A percentile compares a stretch with the other conserved stretches of the same genome.
phyloP scores from a whole-genome alignment of 148 eudicot species.

The Drosera capensis region DNA sequence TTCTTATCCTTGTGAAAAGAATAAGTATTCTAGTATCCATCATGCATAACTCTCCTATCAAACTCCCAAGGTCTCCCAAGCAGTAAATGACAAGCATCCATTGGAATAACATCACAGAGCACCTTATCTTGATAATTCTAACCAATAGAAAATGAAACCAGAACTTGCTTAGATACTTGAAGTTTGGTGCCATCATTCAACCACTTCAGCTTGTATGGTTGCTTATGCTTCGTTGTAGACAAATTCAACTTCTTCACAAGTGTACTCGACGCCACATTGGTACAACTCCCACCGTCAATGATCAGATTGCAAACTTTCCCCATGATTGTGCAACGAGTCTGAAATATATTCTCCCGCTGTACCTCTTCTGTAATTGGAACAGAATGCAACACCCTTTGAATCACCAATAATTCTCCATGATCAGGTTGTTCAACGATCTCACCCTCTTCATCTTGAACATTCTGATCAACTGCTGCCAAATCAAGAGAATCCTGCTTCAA shows the following conservation, averaged over 20 bases:
- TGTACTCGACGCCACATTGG: neutral
- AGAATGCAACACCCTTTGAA: neutral
- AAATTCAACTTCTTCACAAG: neutral
- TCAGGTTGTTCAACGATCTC: neutral
- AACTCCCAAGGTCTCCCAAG: slow-evolving; percentile 4
- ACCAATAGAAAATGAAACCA: neutral
- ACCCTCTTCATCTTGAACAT: neutral
- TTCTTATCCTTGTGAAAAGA: neutral
- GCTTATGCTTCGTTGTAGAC: neutral
- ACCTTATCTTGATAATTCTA: slow-evolving; percentile 4
- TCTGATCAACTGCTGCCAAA: neutral
- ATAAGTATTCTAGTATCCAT: neutral
- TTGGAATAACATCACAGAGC: neutral
- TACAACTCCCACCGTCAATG: neutral
- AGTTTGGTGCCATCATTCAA: neutral
- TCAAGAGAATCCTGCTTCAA: neutral
- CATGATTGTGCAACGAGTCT: neutral
- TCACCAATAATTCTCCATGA: neutral
- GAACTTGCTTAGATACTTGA: neutral
- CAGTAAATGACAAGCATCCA: neutral
- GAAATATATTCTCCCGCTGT: neutral
- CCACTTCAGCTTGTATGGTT: neutral
- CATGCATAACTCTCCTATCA: neutral
- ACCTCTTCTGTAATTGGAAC: neutral
- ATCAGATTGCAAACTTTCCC: neutral